These are phyloP conservation scores for Diplogelasinospora grovesii DNA, from an alignment of 495 filamentous ascomycete species.

Conservation along the genomic window DNA sequence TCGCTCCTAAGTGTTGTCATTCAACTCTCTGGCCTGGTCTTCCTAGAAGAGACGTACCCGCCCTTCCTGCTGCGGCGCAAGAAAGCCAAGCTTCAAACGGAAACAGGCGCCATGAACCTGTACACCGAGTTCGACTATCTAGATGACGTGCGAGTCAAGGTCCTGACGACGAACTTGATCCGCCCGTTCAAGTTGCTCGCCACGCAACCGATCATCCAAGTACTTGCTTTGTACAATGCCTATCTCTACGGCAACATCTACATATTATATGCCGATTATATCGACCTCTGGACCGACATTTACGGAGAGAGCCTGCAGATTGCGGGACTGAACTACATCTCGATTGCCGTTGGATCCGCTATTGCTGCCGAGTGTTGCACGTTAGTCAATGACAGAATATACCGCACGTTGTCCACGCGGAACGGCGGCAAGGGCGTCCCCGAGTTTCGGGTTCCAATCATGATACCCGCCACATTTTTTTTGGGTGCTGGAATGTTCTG, in stretches of 20 bases:
- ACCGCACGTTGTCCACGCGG: conserved; percentile 6
- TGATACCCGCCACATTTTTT: conserved; percentile 15
- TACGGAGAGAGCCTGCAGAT: conserved; percentile 25
- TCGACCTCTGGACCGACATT: conserved; percentile 34
- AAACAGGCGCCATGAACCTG: conserved; percentile 45
- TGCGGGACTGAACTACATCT: conserved; percentile 44
- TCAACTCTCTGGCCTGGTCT: conserved; percentile 30
- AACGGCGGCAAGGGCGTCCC: conserved; percentile 7
- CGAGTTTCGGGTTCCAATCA: conserved; percentile 24
- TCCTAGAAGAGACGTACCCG: conserved; percentile 56
- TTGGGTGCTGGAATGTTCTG: conserved; percentile 24
- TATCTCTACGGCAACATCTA: conserved; percentile 40
- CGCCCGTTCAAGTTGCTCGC: conserved; percentile 49
- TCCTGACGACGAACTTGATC: conserved; percentile 29
- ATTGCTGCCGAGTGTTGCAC: conserved; percentile 36
- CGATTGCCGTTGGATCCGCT: conserved; percentile 44
- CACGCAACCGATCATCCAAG: conserved; percentile 41
- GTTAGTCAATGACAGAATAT: conserved; percentile 27
- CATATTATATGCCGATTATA: conserved; percentile 46
- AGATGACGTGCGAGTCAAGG: conserved; percentile 12
- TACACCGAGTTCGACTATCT: conserved; percentile 17
- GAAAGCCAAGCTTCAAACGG: conserved; percentile 41
- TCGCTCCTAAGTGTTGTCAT: conserved; percentile 31
- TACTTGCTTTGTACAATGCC: conserved; percentile 35
- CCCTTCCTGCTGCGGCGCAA: conserved; percentile 50